Conservation (phyloP, 345 rosid genomes). For the Theobroma cacao region DNA sequence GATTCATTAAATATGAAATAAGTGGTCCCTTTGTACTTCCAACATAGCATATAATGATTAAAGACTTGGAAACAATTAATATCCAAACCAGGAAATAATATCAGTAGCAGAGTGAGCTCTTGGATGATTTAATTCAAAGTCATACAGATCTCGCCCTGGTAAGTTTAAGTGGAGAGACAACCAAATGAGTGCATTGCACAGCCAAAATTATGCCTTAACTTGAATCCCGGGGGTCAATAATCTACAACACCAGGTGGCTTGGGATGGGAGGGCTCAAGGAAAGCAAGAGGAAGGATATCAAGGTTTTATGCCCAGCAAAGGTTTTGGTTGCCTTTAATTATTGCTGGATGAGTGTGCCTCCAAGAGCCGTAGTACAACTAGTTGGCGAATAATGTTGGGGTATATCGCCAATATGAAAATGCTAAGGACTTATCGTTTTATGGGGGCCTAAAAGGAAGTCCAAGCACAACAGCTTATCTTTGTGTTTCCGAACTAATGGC, state of each 20-base stretch:
- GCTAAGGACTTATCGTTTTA: neutral
- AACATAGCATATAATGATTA: no score
- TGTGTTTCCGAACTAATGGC: neutral
- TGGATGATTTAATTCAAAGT: neutral
- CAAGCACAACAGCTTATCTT: neutral
- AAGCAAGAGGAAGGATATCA: neutral
- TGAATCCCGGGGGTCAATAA: neutral
- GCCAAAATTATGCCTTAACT: neutral
- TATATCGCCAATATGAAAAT: neutral
- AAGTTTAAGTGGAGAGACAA: neutral
- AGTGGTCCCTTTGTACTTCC: no score
- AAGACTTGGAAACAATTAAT: no score
- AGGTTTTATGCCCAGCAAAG: neutral
- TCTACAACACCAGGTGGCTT: neutral
- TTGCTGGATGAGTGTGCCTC: slow-evolving; percentile 11
- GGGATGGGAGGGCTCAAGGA: neutral
- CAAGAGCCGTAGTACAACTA: slow-evolving; percentile 10
- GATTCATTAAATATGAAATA: no score
- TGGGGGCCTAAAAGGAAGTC: neutral
- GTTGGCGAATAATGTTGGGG: neutral
- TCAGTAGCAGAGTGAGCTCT: no score
- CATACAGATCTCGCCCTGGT: neutral
- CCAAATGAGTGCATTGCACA: no score
- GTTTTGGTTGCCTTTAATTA: neutral
- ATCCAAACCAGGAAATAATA: no score